These are phyloP conservation scores for Pestalotiopsis sp. DNA, from an alignment of 2,329 filamentous ascomycete species.

Conservation along the genomic window DNA sequence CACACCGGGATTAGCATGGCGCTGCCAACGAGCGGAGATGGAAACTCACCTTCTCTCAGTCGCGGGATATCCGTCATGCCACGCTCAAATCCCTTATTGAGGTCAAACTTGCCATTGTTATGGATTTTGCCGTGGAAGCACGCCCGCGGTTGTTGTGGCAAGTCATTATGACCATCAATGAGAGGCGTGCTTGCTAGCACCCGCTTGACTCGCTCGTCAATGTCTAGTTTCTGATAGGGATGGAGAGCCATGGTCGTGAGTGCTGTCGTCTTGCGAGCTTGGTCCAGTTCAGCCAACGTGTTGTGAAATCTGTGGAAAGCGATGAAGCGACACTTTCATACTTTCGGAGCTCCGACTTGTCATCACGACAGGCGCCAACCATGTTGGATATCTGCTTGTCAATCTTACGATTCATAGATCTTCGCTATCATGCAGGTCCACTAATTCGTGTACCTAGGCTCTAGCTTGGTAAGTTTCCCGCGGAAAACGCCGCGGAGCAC, in stretches of 20 bases:
- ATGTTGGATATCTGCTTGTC: not conserved
- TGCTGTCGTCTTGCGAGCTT: not conserved
- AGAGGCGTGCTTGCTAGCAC: slow-evolving; percentile 14
- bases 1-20: slow-evolving; percentile 6
- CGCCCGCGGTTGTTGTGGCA: slow-evolving; percentile 28
- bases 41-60: slow-evolving; percentile 11
- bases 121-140: slow-evolving; percentile 32
- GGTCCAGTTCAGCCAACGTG: not conserved
- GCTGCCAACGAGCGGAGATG: not conserved
- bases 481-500: not conserved
- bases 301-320: not conserved
- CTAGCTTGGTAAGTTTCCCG: not conserved
- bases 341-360: not conserved
- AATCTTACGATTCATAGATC: not conserved
- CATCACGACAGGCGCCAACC: not conserved
- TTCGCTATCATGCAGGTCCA: not conserved
- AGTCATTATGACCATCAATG: slow-evolving; percentile 38
- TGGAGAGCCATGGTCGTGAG: not conserved
- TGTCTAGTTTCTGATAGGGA: slow-evolving; percentile 1
- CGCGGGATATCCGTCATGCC: slow-evolving; percentile 19
- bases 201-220: slow-evolving; percentile 6
- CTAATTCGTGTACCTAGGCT: not conserved
- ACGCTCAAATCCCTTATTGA: slow-evolving; percentile 30
- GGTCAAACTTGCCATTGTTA: slow-evolving; percentile 33
- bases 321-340: not conserved